Conservation (phyloP, 768 basidiomycete genomes). For the Termitomyces sp. region DNA sequence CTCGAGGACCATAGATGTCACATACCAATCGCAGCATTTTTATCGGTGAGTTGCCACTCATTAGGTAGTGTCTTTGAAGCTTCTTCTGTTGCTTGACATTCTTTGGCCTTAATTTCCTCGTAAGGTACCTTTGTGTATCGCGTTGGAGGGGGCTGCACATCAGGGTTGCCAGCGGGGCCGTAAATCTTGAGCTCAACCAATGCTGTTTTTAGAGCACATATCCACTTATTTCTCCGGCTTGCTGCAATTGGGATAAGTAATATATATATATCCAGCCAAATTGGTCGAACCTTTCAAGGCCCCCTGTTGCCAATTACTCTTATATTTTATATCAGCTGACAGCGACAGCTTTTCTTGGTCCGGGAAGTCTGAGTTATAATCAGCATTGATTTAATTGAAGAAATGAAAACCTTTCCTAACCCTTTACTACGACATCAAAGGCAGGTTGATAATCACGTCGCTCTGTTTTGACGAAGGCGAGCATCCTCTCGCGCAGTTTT, state of each 20-base stretch:
- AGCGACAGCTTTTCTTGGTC: constrained; percentile 75
- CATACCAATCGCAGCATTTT: constrained; percentile 45
- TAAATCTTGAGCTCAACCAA: constrained; percentile 68
- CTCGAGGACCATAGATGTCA: constrained; percentile 6
- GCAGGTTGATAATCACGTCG: constrained; percentile 69
- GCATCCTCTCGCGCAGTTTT: constrained; percentile 69
- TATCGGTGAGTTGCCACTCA: constrained; percentile 49
- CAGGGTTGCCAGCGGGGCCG: constrained; percentile 56
- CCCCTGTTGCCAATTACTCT: constrained; percentile 80
- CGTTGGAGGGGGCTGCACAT: constrained; percentile 44
- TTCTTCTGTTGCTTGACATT: constrained; percentile 25
- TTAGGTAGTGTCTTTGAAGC: constrained; percentile 23
- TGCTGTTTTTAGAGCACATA: constrained; percentile 76
- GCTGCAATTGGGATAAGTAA: constrained; percentile 29
- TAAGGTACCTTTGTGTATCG: constrained; percentile 73
- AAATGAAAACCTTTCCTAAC: constrained; percentile 24
- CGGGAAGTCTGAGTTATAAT: constrained; percentile 52
- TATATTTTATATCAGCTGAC: constrained; percentile 82
- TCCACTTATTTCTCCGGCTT: constrained; percentile 86
- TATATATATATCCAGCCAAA: not conserved
- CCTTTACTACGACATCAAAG: constrained; percentile 70
- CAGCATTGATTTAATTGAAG: not conserved
- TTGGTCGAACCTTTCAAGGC: constrained; percentile 51
- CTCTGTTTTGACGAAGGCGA: constrained; percentile 65
- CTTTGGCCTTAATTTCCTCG: constrained; percentile 46